phyloP scores from a whole-genome alignment of 345 rosid genomes.

The Citrus trifoliata region DNA sequence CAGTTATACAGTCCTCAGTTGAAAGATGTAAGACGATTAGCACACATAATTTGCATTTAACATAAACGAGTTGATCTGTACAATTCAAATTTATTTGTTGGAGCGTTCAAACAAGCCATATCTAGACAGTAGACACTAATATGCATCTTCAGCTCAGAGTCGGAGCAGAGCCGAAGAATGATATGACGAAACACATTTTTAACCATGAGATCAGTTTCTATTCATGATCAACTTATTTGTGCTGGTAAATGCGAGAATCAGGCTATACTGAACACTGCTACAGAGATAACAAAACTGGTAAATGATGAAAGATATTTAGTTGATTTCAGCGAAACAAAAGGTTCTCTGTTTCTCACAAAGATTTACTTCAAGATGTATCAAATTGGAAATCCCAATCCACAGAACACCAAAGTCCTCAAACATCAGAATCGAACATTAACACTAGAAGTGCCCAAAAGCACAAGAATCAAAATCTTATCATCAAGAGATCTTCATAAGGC shows the following conservation, averaged over 20 bases:
- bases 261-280: not conserved
- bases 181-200: too few species aligned
- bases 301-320: not conserved
- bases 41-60: not conserved
- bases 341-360: not conserved
- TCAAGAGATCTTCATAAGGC: not conserved
- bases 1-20: too few species aligned
- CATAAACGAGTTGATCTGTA: not conserved
- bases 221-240: not conserved
- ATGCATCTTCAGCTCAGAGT: not conserved
- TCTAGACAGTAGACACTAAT: too few species aligned
- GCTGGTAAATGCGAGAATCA: not conserved
- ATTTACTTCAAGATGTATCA: not conserved
- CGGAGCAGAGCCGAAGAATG: too few species aligned
- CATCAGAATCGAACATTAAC: not conserved
- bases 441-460: not conserved
- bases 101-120: not conserved
- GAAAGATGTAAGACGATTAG: not conserved
- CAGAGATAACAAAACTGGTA: not conserved
- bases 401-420: not conserved
- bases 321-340: not conserved
- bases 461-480: not conserved
- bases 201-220: not conserved
- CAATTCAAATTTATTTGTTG: not conserved
- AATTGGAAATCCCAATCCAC: not conserved